phyloP scores from a whole-genome alignment of 768 basidiomycete species.

The Xerocomellus chrysenteron region DNA sequence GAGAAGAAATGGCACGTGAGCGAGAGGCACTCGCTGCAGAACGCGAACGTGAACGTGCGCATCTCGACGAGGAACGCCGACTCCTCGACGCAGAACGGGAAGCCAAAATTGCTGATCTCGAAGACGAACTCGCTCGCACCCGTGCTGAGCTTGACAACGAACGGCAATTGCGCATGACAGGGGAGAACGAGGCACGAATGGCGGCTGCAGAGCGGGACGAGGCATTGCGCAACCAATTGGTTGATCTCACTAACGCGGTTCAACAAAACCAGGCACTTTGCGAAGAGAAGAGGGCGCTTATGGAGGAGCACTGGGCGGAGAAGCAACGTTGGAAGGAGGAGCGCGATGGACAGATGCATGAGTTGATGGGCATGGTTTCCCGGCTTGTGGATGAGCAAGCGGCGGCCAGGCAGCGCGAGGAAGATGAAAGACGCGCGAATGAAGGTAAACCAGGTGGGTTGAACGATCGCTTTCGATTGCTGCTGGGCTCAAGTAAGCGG shows the following conservation, averaged over 20 bases:
- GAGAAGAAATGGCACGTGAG: constrained; percentile 57
- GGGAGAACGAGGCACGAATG: constrained; percentile 64
- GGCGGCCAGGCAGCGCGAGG: constrained; percentile 47
- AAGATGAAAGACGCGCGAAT: constrained; percentile 52
- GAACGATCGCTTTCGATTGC: background rate
- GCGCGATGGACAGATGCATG: constrained; percentile 56
- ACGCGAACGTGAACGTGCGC: constrained; percentile 49
- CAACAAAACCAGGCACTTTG: constrained; percentile 63
- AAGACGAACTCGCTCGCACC: constrained; percentile 58
- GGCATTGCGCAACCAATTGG: constrained; percentile 56
- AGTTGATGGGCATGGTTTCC: constrained; percentile 60
- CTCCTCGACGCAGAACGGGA: constrained; percentile 50
- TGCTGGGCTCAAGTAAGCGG: constrained; percentile 9
- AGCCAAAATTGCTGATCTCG: constrained; percentile 55
- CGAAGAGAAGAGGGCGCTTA: constrained; percentile 55
- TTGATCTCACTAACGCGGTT: constrained; percentile 70
- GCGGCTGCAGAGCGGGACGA: constrained; percentile 63
- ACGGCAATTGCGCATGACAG: constrained; percentile 51
- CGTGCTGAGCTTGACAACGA: constrained; percentile 65
- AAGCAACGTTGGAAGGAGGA: constrained; percentile 57
- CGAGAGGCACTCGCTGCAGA: constrained; percentile 55
- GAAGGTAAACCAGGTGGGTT: constrained; percentile 57
- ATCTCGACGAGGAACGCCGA: constrained; percentile 49
- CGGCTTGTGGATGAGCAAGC: constrained; percentile 57
- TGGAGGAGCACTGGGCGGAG: constrained; percentile 63